Evolutionary conservation across 2,329 filamentous ascomycete genomes (phyloP).

Genomic region (Ascocoryne sarcoides): DNA sequence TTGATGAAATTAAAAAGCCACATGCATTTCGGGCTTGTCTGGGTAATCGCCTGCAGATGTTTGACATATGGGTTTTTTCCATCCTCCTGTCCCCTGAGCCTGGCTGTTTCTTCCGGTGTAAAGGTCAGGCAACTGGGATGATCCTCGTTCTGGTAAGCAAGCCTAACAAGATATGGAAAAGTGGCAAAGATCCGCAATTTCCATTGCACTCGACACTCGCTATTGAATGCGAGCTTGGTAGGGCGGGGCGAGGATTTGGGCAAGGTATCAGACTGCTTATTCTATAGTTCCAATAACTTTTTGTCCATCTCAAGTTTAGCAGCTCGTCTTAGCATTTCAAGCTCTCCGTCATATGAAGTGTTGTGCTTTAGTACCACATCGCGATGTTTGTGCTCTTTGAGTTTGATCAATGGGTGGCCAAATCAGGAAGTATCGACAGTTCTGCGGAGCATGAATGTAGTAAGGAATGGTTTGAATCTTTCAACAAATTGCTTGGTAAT

Average conservation of each 20-base stretch:
- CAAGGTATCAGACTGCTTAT: too few relatives aligned
- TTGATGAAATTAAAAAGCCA: slow-evolving; percentile 9
- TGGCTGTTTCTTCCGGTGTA: slow-evolving; percentile 2
- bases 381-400: slow-evolving; percentile 10
- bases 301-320: too few relatives aligned
- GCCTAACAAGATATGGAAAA: slow-evolving; percentile 9
- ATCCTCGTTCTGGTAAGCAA: neutral
- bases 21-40: slow-evolving; percentile 8
- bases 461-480: slow-evolving; percentile 7
- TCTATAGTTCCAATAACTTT: too few relatives aligned
- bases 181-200: slow-evolving; percentile 8
- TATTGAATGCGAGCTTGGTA: slow-evolving; percentile 3
- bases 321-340: too few relatives aligned
- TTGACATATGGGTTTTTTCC: slow-evolving; percentile 2
- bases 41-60: slow-evolving; percentile 4
- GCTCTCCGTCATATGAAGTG: too few relatives aligned
- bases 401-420: slow-evolving; percentile 7
- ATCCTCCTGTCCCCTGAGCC: neutral
- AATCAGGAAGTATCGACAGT: slow-evolving; percentile 11
- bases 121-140: slow-evolving; percentile 1
- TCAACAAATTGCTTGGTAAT: neutral
- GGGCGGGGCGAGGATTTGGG: neutral
- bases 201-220: neutral
- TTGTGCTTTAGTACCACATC: slow-evolving; percentile 7
- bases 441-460: slow-evolving; percentile 11